phyloP scores from a whole-genome alignment of 257 asterid genomes.

The Vinca minor region DNA sequence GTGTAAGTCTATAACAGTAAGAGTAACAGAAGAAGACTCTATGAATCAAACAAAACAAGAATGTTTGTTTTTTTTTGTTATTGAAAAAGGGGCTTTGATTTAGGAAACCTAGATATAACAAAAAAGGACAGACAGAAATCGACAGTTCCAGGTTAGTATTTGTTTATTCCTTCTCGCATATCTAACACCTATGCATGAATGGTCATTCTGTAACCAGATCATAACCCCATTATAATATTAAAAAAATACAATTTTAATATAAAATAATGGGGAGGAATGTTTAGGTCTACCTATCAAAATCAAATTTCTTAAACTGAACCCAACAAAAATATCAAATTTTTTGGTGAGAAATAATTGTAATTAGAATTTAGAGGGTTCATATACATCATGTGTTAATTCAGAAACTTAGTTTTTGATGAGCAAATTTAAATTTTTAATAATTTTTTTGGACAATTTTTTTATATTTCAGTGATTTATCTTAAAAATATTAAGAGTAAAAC shows the following conservation, averaged over 20 bases:
- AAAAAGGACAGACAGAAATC: background rate
- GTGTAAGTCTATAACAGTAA: background rate
- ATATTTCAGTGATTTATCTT: no score
- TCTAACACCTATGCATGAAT: conserved; percentile 6
- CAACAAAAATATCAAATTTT: no score
- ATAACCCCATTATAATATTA: background rate
- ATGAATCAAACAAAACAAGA: background rate
- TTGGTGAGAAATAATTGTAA: no score
- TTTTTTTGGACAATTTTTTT: no score
- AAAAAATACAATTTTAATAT: background rate
- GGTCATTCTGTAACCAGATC: conserved; percentile 5
- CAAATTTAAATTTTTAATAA: no score
- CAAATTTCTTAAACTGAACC: no score
- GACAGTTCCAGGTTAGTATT: conserved; percentile 3
- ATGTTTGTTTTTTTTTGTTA: background rate
- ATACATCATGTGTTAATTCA: no score
- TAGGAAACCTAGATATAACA: conserved; percentile 5
- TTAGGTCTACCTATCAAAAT: background rate
- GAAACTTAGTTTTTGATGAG: no score
- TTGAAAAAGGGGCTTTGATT: background rate
- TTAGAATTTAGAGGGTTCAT: no score
- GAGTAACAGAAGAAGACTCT: background rate
- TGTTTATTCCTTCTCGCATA: conserved; percentile 3
- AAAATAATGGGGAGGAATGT: background rate
- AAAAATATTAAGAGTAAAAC: no score